Evolutionary conservation across 805 yeast genomes (phyloP), one percentile per base, ranked within the genome.

Genomic region (Yamadazyma sp.): DNA sequence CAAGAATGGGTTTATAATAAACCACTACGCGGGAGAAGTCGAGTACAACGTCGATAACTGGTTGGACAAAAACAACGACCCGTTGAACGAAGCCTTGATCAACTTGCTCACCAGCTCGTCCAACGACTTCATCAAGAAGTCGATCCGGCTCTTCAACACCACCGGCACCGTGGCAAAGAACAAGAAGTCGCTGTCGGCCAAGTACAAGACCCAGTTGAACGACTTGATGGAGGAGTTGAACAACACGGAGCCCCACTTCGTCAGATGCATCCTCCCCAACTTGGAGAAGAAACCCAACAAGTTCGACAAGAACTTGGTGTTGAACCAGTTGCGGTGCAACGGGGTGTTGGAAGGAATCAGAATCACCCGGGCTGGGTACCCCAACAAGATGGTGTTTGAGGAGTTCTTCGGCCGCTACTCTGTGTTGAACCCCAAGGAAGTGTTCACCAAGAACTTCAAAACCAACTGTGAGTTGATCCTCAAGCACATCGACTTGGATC

Each of bases 311-410:
- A 64, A 63, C 20, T 64, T 93, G 16, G 95, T 93, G 6, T 66
- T 93, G 30, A 91, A 85, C 36, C 99, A 93, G 62, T 70, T 93
- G 45, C 73, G 96, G 46, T 93, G 98, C 55, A 93, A 93, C 55
- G 99, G 99, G 75, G 99, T 93, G 11, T 65, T 93, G 35, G 99
- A 93, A 69, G 99, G 99, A 44, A 93, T 93, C 20, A 75, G 99
- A 60, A 93, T 93, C 42, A 96, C 98, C 0, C 76, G 99, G 47
- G 88, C 96, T 6, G 99, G 99, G 2, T 93, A 84, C 59, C 99
- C 99, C 4, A 93, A 93, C 60, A 77, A 96, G 47, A 78, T 91
- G 55, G 77, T 81, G 19, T 91, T 90, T 59, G 77, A 80, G 30
- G 91, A 87, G 32, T 93, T 93, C 62, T 77, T 75, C 35, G 71